Percentiles rank a stretch among this genome's conserved stretches.
These are phyloP conservation scores for Juglanconis juglandina DNA, from an alignment of 2,329 filamentous ascomycete genomes.

Conservation along the genomic window DNA sequence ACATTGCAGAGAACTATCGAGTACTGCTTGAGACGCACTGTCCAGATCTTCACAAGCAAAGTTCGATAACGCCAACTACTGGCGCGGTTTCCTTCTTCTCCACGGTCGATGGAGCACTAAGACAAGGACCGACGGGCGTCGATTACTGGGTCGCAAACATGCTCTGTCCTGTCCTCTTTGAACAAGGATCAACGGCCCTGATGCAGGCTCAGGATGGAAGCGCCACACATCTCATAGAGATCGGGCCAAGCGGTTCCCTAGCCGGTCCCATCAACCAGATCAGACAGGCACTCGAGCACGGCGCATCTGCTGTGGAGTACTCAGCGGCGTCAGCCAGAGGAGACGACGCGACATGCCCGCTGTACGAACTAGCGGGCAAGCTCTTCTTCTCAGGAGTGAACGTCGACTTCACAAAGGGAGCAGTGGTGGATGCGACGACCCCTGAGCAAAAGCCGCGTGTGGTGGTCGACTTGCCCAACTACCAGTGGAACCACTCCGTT, in stretches of 20 bases:
- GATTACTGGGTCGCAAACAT: neutral
- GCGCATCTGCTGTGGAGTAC: neutral
- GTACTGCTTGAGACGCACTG: neutral
- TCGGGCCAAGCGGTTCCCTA: neutral
- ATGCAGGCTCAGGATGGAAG: neutral
- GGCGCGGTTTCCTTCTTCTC: neutral
- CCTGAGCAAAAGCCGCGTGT: neutral
- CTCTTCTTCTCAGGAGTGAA: neutral
- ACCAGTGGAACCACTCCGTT: slow-evolving; percentile 24
- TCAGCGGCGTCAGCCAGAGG: neutral
- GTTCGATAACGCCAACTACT: no score
- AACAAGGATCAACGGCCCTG: neutral
- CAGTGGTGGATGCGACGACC: no score
- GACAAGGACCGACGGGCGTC: neutral
- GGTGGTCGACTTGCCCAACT: slow-evolving; percentile 25
- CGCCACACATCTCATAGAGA: neutral
- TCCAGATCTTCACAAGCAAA: no score
- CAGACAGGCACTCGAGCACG: neutral
- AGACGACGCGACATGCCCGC: neutral
- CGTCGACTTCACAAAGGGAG: neutral
- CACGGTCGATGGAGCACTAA: neutral
- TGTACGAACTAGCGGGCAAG: neutral
- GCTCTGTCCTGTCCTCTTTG: neutral
- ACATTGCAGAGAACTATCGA: neutral
- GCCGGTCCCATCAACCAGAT: neutral